Evolutionary conservation across 2,329 filamentous ascomycete species (phyloP).

Genomic region (Neospermospora avenae): DNA sequence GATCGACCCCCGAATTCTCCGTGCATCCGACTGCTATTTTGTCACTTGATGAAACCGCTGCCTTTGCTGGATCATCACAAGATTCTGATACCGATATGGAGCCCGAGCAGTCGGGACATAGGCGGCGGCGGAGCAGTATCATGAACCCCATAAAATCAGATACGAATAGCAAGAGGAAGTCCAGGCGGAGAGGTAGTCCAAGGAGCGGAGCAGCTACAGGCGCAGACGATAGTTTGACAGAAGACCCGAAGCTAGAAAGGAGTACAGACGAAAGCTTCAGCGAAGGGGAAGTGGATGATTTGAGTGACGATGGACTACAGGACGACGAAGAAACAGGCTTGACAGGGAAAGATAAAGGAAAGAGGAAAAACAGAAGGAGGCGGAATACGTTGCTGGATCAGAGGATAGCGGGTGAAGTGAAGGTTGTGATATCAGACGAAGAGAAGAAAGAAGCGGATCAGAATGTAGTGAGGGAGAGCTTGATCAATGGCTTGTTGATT

Average conservation of each 20-base stretch:
- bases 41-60: constrained; percentile 27
- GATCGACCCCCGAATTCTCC: constrained; percentile 17
- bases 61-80: constrained; percentile 22
- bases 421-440: constrained; percentile 59
- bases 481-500: constrained; percentile 79
- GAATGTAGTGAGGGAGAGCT: constrained; percentile 63
- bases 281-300: constrained; percentile 54
- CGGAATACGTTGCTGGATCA: constrained; percentile 68
- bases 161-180: constrained; percentile 6
- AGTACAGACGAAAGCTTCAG: constrained; percentile 33
- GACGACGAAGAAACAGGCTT: constrained; percentile 90
- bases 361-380: constrained; percentile 63
- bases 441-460: constrained; percentile 75
- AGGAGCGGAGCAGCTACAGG: constrained; percentile 12
- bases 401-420: constrained; percentile 50
- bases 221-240: constrained; percentile 17
- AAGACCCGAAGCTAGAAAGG: constrained; percentile 22
- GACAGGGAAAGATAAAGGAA: constrained; percentile 67
- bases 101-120: constrained; percentile 30
- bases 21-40: constrained; percentile 17
- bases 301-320: constrained; percentile 66
- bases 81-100: constrained; percentile 26
- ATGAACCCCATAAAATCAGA: constrained; percentile 28
- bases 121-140: constrained; percentile 33
- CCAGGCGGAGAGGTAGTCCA: constrained; percentile 15